These are phyloP conservation scores for Xylaria sp. DNA, from an alignment of 2,329 filamentous ascomycete species.

Conservation along the genomic window DNA sequence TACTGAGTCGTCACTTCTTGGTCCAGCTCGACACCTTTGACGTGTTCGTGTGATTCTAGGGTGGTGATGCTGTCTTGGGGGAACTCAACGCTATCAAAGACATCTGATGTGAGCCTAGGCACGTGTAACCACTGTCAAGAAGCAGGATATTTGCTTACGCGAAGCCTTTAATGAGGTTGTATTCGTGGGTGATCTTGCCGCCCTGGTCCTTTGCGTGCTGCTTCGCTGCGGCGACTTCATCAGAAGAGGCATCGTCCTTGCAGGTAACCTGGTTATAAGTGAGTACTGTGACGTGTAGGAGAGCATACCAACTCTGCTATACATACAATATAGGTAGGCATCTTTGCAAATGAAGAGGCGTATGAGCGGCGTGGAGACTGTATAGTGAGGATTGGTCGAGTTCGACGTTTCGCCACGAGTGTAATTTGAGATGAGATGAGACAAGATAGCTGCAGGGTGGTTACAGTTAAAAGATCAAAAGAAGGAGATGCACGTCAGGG, in stretches of 20 bases:
- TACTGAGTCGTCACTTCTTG: conserved; percentile 77
- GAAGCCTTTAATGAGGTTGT: conserved; percentile 90
- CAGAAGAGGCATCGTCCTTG: conserved; percentile 73
- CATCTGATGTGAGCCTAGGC: conserved; percentile 10
- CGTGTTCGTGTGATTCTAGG: conserved; percentile 74
- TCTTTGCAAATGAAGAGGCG: conserved; percentile 48
- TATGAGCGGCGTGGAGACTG: conserved; percentile 33
- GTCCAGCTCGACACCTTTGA: conserved; percentile 81
- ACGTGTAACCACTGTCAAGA: background rate
- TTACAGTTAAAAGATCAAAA: background rate
- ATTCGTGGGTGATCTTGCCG: conserved; percentile 85
- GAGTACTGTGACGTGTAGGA: background rate
- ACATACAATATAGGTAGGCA: conserved; percentile 67
- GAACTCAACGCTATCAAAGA: conserved; percentile 72
- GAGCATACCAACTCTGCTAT: background rate
- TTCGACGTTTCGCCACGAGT: background rate
- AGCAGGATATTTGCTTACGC: conserved; percentile 69
- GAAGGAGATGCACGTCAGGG: background rate
- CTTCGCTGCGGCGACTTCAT: conserved; percentile 79
- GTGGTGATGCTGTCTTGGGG: conserved; percentile 72
- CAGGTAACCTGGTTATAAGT: conserved; percentile 74
- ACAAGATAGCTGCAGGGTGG: background rate
- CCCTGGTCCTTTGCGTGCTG: conserved; percentile 77
- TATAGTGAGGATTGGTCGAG: conserved; percentile 8
- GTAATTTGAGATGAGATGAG: background rate